A percentile compares a stretch with the other conserved stretches of the same genome.
These are phyloP conservation scores for Balakata baccata DNA, from an alignment of 345 rosid genomes.

Conservation along the genomic window DNA sequence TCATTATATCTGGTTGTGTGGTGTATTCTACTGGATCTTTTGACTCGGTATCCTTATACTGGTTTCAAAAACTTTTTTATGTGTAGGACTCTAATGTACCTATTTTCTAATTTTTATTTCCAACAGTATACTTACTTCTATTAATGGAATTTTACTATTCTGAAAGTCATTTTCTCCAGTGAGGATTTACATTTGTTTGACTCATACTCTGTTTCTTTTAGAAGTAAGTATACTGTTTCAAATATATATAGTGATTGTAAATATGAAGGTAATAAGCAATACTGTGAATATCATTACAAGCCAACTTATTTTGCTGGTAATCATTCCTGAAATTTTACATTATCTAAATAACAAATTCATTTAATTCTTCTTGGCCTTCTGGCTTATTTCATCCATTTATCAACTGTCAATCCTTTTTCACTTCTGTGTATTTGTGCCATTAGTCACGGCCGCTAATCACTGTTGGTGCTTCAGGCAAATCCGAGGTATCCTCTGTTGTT, in stretches of 20 bases:
- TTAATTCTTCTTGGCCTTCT: neutral
- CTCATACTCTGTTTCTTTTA: neutral
- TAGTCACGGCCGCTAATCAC: slow-evolving; percentile 4
- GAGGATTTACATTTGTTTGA: neutral
- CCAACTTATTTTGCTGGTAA: neutral
- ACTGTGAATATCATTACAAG: neutral
- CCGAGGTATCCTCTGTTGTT: slow-evolving; percentile 77
- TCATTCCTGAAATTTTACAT: neutral
- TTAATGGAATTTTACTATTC: neutral
- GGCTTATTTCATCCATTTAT: neutral
- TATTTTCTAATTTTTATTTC: neutral
- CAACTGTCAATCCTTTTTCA: neutral
- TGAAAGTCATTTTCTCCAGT: neutral
- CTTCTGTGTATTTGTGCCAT: neutral
- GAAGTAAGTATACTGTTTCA: neutral
- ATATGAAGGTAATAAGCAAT: neutral
- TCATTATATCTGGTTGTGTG: slow-evolving; percentile 22
- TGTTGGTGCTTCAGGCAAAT: slow-evolving; percentile 68
- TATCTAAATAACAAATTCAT: neutral
- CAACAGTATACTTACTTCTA: neutral
- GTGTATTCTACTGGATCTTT: slow-evolving; percentile 20
- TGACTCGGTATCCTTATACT: slow-evolving; percentile 14
- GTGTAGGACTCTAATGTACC: neutral
- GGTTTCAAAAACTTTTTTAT: neutral
- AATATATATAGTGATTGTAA: neutral